These are phyloP conservation scores for Fusarium solani-melongenae DNA, from an alignment of 2,329 filamentous ascomycete genomes.

Conservation along the genomic window DNA sequence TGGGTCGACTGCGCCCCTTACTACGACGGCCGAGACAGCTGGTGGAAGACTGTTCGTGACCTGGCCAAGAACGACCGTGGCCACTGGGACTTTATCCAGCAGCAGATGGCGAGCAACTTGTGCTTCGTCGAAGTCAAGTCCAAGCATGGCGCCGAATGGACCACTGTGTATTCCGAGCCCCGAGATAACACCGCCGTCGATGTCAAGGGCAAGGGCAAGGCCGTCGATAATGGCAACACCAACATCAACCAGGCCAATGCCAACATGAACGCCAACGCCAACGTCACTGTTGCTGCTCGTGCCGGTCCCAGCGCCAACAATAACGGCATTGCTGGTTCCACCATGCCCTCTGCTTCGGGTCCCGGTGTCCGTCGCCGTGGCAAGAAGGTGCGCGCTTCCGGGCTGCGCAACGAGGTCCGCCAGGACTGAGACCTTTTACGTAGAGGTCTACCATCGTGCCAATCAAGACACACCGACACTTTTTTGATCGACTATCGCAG, in stretches of 20 bases:
- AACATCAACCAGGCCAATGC: neutral
- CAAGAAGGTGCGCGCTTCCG: slow-evolving; percentile 4
- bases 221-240: neutral
- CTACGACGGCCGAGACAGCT: slow-evolving; percentile 3
- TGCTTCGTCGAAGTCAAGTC: slow-evolving; percentile 37
- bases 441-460: neutral
- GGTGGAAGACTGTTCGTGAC: slow-evolving; percentile 23
- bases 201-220: neutral
- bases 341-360: neutral
- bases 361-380: slow-evolving; percentile 7
- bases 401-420: slow-evolving; percentile 24
- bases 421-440: neutral
- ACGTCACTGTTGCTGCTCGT: neutral
- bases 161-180: slow-evolving; percentile 6
- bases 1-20: slow-evolving; percentile 21
- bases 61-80: slow-evolving; percentile 6
- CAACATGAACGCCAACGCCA: neutral
- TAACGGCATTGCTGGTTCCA: neutral
- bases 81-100: slow-evolving; percentile 29
- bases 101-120: slow-evolving; percentile 32
- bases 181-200: neutral
- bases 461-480: neutral
- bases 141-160: slow-evolving; percentile 28
- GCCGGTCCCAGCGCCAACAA: neutral
- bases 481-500: slow-evolving; percentile 1